A percentile compares a stretch with the other conserved stretches of the same genome.
Conservation (phyloP, 305 asterid species). For the Plantago rigida region DNA sequence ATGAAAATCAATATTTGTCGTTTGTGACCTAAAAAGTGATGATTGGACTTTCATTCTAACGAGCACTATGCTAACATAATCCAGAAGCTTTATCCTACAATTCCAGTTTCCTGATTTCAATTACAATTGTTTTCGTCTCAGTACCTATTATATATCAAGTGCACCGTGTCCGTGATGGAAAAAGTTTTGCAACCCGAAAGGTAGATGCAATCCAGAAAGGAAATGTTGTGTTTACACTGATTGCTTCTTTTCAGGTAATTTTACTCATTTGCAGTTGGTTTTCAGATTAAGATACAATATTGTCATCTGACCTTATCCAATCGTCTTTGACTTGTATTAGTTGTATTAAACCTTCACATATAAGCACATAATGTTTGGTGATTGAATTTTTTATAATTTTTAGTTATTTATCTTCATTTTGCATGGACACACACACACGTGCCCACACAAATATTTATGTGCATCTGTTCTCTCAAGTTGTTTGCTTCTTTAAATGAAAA, state of each 20-base stretch:
- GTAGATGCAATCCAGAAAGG: constrained; percentile 96
- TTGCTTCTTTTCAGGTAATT: constrained; percentile 92
- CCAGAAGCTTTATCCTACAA: constrained; percentile 12
- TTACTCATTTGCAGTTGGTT: constrained; percentile 20
- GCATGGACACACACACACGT: no score
- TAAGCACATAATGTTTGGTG: no score
- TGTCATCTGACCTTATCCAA: constrained; percentile 1
- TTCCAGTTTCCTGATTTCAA: constrained; percentile 6
- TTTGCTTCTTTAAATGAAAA: no score
- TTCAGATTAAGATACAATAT: constrained; percentile 16
- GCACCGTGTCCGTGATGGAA: constrained; percentile 85
- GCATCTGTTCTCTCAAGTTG: no score
- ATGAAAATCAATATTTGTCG: background rate
- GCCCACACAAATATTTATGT: no score
- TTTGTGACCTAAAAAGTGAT: constrained; percentile 11
- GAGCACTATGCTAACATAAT: constrained; percentile 4
- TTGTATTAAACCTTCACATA: background rate
- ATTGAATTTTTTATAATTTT: no score
- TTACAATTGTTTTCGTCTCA: constrained; percentile 30
- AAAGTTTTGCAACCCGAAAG: constrained; percentile 88
- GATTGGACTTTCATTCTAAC: constrained; percentile 10
- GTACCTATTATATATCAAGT: constrained; percentile 92
- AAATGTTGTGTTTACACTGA: constrained; percentile 54
- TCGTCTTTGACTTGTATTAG: constrained; percentile 3
- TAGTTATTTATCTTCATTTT: no score